These are phyloP conservation scores for Fusarium sp. DNA, from an alignment of 2,329 filamentous ascomycete species.

Conservation along the genomic window DNA sequence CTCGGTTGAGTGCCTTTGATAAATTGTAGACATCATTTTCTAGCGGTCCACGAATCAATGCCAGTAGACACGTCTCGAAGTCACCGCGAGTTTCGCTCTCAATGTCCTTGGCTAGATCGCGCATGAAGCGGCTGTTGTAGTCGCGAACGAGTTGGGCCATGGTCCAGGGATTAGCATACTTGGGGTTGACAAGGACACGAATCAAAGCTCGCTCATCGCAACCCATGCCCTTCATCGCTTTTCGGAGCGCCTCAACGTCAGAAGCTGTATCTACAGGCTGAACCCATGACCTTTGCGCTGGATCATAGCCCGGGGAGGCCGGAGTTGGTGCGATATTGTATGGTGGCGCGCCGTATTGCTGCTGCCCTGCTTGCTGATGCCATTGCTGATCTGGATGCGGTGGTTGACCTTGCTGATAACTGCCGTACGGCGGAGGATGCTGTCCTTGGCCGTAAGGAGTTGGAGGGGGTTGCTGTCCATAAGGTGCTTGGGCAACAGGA, in stretches of 20 bases:
- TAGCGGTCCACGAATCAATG: slow-evolving; percentile 50
- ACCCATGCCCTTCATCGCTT: slow-evolving; percentile 54
- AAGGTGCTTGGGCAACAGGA: slow-evolving; percentile 37
- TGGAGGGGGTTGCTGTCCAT: slow-evolving; percentile 27
- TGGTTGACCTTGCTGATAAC: slow-evolving; percentile 27
- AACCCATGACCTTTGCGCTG: slow-evolving; percentile 41
- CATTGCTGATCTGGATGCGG: slow-evolving; percentile 37
- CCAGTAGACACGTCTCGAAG: slow-evolving; percentile 49
- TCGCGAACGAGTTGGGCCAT: slow-evolving; percentile 51
- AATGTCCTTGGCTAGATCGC: slow-evolving; percentile 51
- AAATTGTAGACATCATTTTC: slow-evolving; percentile 50
- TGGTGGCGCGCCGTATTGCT: slow-evolving; percentile 12
- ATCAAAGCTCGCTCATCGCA: slow-evolving; percentile 52
- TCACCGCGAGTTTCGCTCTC: slow-evolving; percentile 51
- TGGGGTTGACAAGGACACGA: slow-evolving; percentile 46
- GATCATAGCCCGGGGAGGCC: slow-evolving; percentile 50
- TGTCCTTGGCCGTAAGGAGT: slow-evolving; percentile 23
- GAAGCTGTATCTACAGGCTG: slow-evolving; percentile 48
- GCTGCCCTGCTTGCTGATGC: slow-evolving; percentile 37
- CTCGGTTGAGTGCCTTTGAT: slow-evolving; percentile 48
- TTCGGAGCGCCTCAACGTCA: slow-evolving; percentile 50
- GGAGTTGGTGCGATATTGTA: slow-evolving; percentile 41
- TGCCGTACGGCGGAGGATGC: slow-evolving; percentile 33
- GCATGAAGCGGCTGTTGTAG: slow-evolving; percentile 52
- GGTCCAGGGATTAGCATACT: slow-evolving; percentile 51